Evolutionary conservation across 305 asterid species (phyloP).

Genomic region (Euphrasia arctica): DNA sequence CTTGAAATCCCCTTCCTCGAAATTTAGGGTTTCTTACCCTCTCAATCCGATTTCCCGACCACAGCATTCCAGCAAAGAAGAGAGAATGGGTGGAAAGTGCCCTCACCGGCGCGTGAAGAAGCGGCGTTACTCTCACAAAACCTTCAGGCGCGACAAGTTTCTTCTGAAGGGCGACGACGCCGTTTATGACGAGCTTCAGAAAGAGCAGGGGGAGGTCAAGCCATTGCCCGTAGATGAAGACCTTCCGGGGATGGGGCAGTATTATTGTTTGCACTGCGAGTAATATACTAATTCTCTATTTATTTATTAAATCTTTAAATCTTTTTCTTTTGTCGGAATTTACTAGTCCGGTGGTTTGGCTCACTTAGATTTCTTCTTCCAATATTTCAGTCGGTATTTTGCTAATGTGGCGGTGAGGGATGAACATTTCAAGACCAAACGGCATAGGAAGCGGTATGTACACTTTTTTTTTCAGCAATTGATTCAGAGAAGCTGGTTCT

Average conservation of each 20-base stretch:
- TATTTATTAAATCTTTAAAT: background rate
- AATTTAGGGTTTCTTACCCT: slow-evolving; percentile 41
- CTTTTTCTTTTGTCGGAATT: background rate
- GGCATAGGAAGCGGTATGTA: slow-evolving; percentile 73
- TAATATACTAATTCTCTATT: slow-evolving; percentile 26
- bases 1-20: background rate
- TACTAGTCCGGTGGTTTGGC: background rate
- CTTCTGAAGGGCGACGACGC: slow-evolving; percentile 73
- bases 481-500: background rate
- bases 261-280: slow-evolving; percentile 91
- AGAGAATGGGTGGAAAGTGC: slow-evolving; percentile 89
- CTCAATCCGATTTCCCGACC: slow-evolving; percentile 17
- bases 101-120: slow-evolving; percentile 85
- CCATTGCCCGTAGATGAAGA: slow-evolving; percentile 79
- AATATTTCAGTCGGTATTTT: slow-evolving; percentile 56
- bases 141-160: slow-evolving; percentile 60
- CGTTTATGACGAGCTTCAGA: slow-evolving; percentile 69
- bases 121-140: slow-evolving; percentile 80
- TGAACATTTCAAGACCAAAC: slow-evolving; percentile 79
- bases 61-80: slow-evolving; percentile 3
- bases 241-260: slow-evolving; percentile 96
- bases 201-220: slow-evolving; percentile 39
- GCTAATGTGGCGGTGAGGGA: slow-evolving; percentile 68
- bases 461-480: background rate
- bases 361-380: background rate